Conservation (phyloP, 2,329 filamentous ascomycete genomes). For the Triangularia verruculosa region DNA sequence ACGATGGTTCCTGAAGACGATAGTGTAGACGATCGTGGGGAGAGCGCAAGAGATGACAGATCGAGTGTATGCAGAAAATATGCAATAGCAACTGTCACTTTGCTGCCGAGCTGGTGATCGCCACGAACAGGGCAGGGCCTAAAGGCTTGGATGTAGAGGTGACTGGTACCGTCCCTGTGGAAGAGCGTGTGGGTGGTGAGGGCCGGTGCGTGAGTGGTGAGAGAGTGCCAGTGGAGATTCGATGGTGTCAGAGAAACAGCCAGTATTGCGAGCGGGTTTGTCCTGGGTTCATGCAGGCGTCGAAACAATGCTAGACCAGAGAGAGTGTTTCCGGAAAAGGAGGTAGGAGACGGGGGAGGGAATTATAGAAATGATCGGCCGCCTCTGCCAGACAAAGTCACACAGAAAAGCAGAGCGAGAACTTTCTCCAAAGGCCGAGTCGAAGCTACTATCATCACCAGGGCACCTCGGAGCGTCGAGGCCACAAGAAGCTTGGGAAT, state of each 20-base stretch:
- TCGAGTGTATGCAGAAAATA: not conserved
- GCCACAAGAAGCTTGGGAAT: not conserved
- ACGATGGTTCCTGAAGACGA: not conserved
- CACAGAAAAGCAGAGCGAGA: not conserved
- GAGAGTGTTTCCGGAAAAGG: not conserved
- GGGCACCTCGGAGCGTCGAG: no score
- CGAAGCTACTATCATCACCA: not conserved
- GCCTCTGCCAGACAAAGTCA: constrained; percentile 7
- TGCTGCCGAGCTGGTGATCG: constrained; percentile 1
- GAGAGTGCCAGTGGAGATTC: not conserved
- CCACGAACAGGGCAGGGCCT: not conserved
- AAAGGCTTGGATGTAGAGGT: not conserved
- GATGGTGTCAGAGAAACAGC: not conserved
- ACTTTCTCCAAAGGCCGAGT: not conserved
- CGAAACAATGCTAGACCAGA: constrained; percentile 4
- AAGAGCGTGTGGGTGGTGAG: not conserved
- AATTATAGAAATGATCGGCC: constrained; percentile 12
- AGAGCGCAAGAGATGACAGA: not conserved
- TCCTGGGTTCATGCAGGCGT: constrained; percentile 15
- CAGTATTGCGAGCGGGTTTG: not conserved
- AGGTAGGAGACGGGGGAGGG: constrained; percentile 4
- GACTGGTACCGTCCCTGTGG: not conserved
- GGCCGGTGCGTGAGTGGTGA: not conserved
- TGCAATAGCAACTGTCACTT: not conserved
- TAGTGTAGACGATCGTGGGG: not conserved